These are phyloP conservation scores for Thyridium curvatum DNA, from an alignment of 2,329 filamentous ascomycete genomes.

Conservation along the genomic window DNA sequence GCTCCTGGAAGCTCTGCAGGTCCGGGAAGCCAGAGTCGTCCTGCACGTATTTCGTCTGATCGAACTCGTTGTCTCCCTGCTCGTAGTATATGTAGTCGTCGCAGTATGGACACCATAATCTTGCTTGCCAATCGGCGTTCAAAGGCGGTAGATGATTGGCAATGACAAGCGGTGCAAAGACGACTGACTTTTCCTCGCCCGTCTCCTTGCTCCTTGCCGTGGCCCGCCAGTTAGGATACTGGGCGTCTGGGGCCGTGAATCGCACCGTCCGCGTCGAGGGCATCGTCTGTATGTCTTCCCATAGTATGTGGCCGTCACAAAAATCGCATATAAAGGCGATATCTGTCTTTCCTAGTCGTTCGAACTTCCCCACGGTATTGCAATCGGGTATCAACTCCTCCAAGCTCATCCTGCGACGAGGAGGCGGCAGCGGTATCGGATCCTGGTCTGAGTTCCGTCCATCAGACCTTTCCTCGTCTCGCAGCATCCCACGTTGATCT, in stretches of 20 bases:
- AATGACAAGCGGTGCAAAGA: constrained; percentile 51
- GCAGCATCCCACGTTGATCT: too few species aligned
- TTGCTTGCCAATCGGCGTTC: constrained; percentile 43
- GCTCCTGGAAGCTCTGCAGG: constrained; percentile 42
- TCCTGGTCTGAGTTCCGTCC: too few species aligned
- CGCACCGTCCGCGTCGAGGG: constrained; percentile 32
- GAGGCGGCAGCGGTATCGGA: too few species aligned
- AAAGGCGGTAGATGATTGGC: constrained; percentile 49
- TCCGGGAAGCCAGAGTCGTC: constrained; percentile 42
- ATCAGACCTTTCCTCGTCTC: too few species aligned
- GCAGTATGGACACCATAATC: constrained; percentile 49
- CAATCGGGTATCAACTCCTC: constrained; percentile 44
- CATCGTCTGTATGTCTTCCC: constrained; percentile 49
- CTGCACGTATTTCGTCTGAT: constrained; percentile 37
- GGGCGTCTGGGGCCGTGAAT: constrained; percentile 4
- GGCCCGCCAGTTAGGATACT: constrained; percentile 45
- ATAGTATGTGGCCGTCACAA: constrained; percentile 54
- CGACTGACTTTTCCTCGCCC: constrained; percentile 40
- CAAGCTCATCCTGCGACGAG: constrained; percentile 15
- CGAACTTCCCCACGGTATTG: constrained; percentile 47
- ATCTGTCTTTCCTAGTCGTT: constrained; percentile 47
- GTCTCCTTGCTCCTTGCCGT: constrained; percentile 32
- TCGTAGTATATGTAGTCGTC: constrained; percentile 45
- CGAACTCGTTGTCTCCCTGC: constrained; percentile 45
- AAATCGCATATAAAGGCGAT: constrained; percentile 56